A percentile compares a stretch with the other conserved stretches of the same genome.
These are phyloP conservation scores for Russula sp. DNA, from an alignment of 768 basidiomycete genomes.

Conservation along the genomic window DNA sequence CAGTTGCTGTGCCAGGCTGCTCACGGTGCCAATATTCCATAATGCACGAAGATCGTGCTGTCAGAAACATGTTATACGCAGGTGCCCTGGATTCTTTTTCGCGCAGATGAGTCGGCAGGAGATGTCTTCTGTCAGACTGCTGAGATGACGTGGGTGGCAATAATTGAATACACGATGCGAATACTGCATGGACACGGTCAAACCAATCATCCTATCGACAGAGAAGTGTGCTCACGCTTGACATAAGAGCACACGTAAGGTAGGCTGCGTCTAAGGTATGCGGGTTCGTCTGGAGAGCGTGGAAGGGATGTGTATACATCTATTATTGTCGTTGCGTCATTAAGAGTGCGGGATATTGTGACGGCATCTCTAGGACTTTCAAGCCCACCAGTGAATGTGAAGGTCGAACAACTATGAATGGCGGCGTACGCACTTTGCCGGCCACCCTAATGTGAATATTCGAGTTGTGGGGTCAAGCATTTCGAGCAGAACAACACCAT, in stretches of 20 bases:
- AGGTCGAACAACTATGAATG: background rate
- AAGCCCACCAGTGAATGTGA: background rate
- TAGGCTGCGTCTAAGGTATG: slow-evolving; percentile 85
- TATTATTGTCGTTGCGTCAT: slow-evolving; percentile 76
- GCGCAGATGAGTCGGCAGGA: slow-evolving; percentile 23
- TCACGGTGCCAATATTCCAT: slow-evolving; percentile 70
- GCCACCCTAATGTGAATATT: slow-evolving; percentile 88
- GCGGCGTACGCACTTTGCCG: slow-evolving; percentile 69
- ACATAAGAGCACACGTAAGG: slow-evolving; percentile 90
- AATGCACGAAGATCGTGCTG: slow-evolving; percentile 86
- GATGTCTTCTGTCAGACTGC: slow-evolving; percentile 28
- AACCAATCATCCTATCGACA: slow-evolving; percentile 17
- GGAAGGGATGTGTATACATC: slow-evolving; percentile 93
- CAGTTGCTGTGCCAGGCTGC: slow-evolving; percentile 69
- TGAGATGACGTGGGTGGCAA: slow-evolving; percentile 32
- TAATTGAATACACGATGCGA: slow-evolving; percentile 91
- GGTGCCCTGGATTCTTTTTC: slow-evolving; percentile 29
- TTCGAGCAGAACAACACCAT: slow-evolving; percentile 75
- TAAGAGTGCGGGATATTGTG: slow-evolving; percentile 82
- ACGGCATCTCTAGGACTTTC: slow-evolving; percentile 86
- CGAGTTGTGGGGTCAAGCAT: slow-evolving; percentile 80
- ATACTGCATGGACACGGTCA: slow-evolving; percentile 42
- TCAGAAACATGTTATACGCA: slow-evolving; percentile 90
- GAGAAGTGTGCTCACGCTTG: slow-evolving; percentile 42
- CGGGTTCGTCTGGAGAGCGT: slow-evolving; percentile 83